Base-by-base conservation (phyloP, 163 green algal genomes). In the Volvox carteri region DNA sequence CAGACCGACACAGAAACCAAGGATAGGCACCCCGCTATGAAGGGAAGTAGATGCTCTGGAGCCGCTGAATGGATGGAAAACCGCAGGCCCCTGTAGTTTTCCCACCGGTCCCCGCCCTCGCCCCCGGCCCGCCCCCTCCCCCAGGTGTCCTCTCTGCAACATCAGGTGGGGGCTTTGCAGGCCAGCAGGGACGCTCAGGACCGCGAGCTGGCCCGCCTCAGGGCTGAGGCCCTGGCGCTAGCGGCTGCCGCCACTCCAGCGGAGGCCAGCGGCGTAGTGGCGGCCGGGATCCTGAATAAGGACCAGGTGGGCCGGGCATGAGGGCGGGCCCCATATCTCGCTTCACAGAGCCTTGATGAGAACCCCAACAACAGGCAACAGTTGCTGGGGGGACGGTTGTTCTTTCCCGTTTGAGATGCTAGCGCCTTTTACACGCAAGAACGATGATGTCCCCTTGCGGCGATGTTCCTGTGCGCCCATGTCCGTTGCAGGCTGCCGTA, bases 121-220 rank as follows among this genome's bases (percentile, higher is more conserved):
- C 23, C 16, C 54, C 21, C 33, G 6, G n/a, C 56, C 76, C 41
- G 58, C 3, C 75, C 78, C 37, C 3, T 62, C 78, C 90, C n/a
- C 33, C 75, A 95, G 90, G 92, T 94, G 8, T 52, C 92, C 9
- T 89, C 92, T 7, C 81, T 96, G 87, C 93, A 95, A 78, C 91
- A 94, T 70, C 93, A 95, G 76, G 84, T 96, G 58, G 84, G 86
- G 0, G 78, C 91, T 2, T 88, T 96, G 72, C 90, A 94, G 54
- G 75, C 94, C 46, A 81, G 67, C 35, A 35, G 67, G 9, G 79
- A 86, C 28, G 65, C 90, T 18, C 91, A 94, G 87, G 92, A 95
- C 60, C 48, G 50, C 12, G 93, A 95, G 88, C 68, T 95, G 77
- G 73, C 80, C 4, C 50, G 86, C 3, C 90, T 95, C 75, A 83